phyloP scores from a whole-genome alignment of 1,284 basidiomycete genomes.

The Grifola frondosa region DNA sequence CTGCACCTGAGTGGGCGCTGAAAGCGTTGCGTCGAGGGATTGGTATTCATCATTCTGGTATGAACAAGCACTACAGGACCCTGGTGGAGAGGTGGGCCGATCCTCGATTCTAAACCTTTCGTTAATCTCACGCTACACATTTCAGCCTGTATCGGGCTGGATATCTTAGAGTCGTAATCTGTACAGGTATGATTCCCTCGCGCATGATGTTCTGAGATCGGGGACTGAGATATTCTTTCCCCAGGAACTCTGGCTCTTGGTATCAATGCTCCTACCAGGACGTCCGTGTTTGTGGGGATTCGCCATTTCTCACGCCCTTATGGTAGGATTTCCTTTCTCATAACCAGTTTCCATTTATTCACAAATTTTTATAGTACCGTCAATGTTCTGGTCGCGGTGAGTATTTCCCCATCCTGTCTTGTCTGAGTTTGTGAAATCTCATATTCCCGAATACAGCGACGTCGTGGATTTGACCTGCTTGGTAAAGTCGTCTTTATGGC shows the following conservation, averaged over 20 bases:
- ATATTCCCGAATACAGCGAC: constrained; percentile 51
- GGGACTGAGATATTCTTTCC: neutral
- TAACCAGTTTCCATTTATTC: neutral
- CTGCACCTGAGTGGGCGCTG: constrained; percentile 43
- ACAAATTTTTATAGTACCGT: constrained; percentile 47
- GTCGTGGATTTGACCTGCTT: constrained; percentile 66
- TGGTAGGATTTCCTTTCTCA: constrained; percentile 37
- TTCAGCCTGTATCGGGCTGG: constrained; percentile 58
- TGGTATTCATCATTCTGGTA: constrained; percentile 68
- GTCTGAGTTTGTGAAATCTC: neutral
- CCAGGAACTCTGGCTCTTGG: constrained; percentile 67
- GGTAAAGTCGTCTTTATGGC: constrained; percentile 75
- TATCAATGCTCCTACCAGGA: constrained; percentile 71
- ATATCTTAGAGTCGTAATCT: constrained; percentile 61
- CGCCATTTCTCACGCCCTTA: constrained; percentile 64
- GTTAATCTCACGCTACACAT: neutral
- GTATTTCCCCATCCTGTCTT: constrained; percentile 7
- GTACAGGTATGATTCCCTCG: constrained; percentile 58
- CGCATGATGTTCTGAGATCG: neutral
- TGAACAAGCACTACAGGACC: constrained; percentile 61
- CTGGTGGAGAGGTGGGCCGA: constrained; percentile 55
- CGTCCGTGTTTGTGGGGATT: constrained; percentile 70
- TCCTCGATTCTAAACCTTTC: neutral
- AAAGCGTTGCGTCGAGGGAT: constrained; percentile 56
- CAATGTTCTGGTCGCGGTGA: constrained; percentile 55